Percentiles rank a stretch among this genome's conserved stretches.
phyloP scores from a whole-genome alignment of 2,329 filamentous ascomycete genomes.

The Fonsecaea pugnacius region DNA sequence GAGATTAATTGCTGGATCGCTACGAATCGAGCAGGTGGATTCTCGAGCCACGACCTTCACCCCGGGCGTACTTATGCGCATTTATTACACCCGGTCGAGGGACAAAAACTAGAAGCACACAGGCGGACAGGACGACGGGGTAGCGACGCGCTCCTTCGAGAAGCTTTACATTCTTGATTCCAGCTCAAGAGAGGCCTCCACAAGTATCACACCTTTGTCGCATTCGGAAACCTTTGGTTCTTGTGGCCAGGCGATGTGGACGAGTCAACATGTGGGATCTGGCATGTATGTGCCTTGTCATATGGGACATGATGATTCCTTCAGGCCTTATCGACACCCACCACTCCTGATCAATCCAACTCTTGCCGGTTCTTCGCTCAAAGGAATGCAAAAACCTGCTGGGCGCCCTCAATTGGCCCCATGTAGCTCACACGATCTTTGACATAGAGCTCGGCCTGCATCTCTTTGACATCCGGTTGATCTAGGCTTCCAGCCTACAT shows the following conservation, averaged over 20 bases:
- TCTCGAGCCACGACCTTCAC: neutral
- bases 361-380: constrained; percentile 1
- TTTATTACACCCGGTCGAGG: neutral
- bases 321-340: neutral
- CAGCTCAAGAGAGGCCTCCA: neutral
- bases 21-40: neutral
- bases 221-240: neutral
- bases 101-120: neutral
- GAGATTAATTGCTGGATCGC: neutral
- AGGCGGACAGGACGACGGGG: neutral
- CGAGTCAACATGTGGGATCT: neutral
- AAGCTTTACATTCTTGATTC: neutral
- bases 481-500: constrained; percentile 58
- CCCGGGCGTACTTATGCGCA: neutral
- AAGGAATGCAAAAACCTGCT: constrained; percentile 48
- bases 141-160: neutral
- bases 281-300: neutral
- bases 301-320: neutral
- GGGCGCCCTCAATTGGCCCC: constrained; percentile 50
- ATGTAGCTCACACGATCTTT: constrained; percentile 56
- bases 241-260: neutral
- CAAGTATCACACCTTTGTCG: neutral
- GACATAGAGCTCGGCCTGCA: constrained; percentile 59
- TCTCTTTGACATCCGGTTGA: constrained; percentile 48
- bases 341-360: neutral